Conservation (phyloP, 2,329 filamentous ascomycete species). For the Phialocephala sp. region DNA sequence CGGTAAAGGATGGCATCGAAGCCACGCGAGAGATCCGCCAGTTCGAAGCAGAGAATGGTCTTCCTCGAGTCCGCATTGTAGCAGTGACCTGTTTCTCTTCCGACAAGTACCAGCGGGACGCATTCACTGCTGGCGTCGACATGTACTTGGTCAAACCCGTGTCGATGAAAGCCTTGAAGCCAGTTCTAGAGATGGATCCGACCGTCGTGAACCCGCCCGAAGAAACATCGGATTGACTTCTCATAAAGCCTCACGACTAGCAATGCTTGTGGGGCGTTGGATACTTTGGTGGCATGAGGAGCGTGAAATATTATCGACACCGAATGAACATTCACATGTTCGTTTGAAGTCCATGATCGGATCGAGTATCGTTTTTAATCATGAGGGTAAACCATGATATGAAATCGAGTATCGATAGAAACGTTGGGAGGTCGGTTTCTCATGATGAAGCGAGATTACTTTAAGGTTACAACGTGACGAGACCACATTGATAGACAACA, state of each 20-base stretch:
- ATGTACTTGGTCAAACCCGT: constrained; percentile 59
- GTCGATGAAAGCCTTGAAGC: constrained; percentile 31
- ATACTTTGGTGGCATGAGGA: too few relatives aligned
- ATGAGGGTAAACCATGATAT: too few relatives aligned
- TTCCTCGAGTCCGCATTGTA: constrained; percentile 51
- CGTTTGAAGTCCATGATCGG: too few relatives aligned
- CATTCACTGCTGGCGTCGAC: constrained; percentile 56
- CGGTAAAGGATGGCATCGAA: constrained; percentile 56
- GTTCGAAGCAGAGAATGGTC: constrained; percentile 48
- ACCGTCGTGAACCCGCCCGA: background rate
- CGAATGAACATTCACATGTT: too few relatives aligned
- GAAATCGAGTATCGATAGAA: background rate
- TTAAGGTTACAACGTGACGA: background rate
- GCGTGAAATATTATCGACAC: too few relatives aligned
- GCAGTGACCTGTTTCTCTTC: constrained; percentile 58
- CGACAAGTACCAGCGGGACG: constrained; percentile 52
- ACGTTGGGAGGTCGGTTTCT: background rate
- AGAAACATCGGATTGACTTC: too few relatives aligned
- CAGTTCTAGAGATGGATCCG: constrained; percentile 30
- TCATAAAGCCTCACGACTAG: too few relatives aligned
- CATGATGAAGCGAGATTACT: too few relatives aligned
- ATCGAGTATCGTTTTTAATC: too few relatives aligned
- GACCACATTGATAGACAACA: background rate
- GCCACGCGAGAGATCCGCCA: constrained; percentile 54
- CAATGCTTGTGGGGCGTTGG: too few relatives aligned